phyloP scores from a whole-genome alignment of 495 filamentous ascomycete species.

The Neurospora hispaniola region DNA sequence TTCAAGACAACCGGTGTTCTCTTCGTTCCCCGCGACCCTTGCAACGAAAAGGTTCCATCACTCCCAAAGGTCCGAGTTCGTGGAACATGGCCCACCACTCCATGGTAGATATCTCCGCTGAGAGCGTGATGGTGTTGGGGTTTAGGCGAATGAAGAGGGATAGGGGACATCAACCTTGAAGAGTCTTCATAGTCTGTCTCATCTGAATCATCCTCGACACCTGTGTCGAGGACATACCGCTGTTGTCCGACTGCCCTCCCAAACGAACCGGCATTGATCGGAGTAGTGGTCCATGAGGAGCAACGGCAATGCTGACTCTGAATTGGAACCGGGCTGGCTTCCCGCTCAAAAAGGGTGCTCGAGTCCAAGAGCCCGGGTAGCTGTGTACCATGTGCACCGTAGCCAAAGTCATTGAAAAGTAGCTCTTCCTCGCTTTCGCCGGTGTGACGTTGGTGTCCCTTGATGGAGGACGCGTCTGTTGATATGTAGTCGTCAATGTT shows the following conservation, averaged over 20 bases:
- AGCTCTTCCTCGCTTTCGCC: constrained; percentile 34
- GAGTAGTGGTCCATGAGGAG: neutral
- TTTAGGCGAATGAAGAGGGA: neutral
- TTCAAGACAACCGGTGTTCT: neutral
- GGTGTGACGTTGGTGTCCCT: constrained; percentile 10
- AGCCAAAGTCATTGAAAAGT: constrained; percentile 30
- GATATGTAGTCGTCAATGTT: constrained; percentile 32
- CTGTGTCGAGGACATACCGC: constrained; percentile 12
- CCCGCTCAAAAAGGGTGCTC: neutral
- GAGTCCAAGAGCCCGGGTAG: constrained; percentile 28
- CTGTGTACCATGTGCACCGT: constrained; percentile 22
- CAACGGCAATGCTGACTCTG: neutral
- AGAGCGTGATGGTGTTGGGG: neutral
- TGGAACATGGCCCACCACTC: neutral
- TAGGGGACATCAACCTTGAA: neutral
- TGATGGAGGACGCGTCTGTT: constrained; percentile 27
- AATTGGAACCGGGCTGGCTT: neutral
- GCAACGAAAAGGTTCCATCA: neutral
- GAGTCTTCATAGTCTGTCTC: neutral
- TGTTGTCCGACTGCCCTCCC: constrained; percentile 4
- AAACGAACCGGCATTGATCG: constrained; percentile 5
- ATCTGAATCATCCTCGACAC: constrained; percentile 4
- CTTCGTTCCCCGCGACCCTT: neutral
- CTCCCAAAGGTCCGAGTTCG: neutral
- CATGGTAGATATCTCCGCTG: neutral